Conservation (phyloP, 2,329 filamentous ascomycete species). For the Arthrobotrys megalospora region DNA sequence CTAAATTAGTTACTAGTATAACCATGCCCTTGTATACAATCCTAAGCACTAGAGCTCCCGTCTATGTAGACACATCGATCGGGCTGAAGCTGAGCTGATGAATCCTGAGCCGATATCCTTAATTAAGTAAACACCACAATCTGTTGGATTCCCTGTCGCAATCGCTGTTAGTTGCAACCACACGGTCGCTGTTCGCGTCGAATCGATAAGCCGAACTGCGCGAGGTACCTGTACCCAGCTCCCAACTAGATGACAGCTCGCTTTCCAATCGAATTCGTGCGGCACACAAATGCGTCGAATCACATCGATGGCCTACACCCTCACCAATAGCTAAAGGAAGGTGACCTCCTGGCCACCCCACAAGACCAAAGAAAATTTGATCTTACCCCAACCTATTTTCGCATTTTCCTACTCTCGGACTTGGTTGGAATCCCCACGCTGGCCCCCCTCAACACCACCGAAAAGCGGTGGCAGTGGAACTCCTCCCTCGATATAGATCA, state of each 20-base stretch:
- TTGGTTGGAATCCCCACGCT: constrained; percentile 25
- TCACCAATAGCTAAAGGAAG: constrained; percentile 49
- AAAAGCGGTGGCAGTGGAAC: constrained; percentile 57
- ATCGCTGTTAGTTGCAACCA: constrained; percentile 23
- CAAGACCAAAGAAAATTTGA: constrained; percentile 32
- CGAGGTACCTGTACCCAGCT: constrained; percentile 2
- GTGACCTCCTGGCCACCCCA: constrained; percentile 45
- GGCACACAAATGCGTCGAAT: constrained; percentile 49
- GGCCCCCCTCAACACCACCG: too few species aligned
- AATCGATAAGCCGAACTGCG: constrained; percentile 30
- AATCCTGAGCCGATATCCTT: constrained; percentile 8
- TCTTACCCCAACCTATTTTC: constrained; percentile 16
- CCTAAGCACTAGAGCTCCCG: constrained; percentile 18
- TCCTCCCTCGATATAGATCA: constrained; percentile 46
- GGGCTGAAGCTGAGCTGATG: constrained; percentile 10
- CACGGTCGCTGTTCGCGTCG: constrained; percentile 29
- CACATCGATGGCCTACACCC: constrained; percentile 23
- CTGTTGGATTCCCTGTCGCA: constrained; percentile 26
- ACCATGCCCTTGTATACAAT: background rate
- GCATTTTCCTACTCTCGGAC: background rate
- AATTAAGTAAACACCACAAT: constrained; percentile 32
- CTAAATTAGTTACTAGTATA: background rate
- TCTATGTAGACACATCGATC: constrained; percentile 21
- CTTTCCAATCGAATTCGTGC: constrained; percentile 49
- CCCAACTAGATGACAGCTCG: constrained; percentile 2